Evolutionary conservation across 106 monocot genomes (phyloP), one percentile per base, ranked within the genome.

Genomic region (Ottelia alismoides): DNA sequence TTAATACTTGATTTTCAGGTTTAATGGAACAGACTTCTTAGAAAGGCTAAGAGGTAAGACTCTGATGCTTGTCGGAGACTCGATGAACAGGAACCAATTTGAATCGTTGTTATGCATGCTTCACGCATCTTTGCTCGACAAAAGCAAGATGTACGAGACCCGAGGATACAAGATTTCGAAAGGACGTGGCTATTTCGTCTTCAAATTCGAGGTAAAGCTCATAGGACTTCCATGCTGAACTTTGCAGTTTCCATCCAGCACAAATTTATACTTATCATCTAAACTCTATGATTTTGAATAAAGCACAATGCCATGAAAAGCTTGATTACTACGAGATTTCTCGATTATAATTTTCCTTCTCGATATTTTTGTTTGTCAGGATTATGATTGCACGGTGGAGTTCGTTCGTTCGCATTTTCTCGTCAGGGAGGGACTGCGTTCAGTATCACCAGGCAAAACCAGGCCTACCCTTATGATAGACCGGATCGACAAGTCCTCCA

Each of bases 321-420:
- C n/a, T n/a, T n/a, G n/a, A n/a, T n/a, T n/a, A n/a, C n/a, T n/a
- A n/a, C n/a, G n/a, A n/a, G n/a, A n/a, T n/a, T n/a, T n/a, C n/a
- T n/a, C n/a, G n/a, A n/a, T n/a, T n/a, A n/a, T n/a, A 40, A 6
- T 6, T 40, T 14, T 14, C 4, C 14, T 6, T 40, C n/a, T n/a
- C 35, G 9, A 40, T 40, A 14, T 40, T 6, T 14, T 49, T 49
- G 7, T 49, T 17, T 10, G 4, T 27, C 76, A 92, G 92, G 85
- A 92, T 52, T 92, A 82, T 52, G 57, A 74, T 30, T 92, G 81
- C 57, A 92, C 78, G 0, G 69, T 92, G 25, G 78, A 78, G 65
- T 92, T 92, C 65, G 49, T 78, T 31, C 78, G 81, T n/a, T 92
- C 92, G 24, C 92, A 92, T 79, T 92, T 78, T 68, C 85, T 92